A percentile compares a stretch with the other conserved stretches of the same genome.
phyloP scores from a whole-genome alignment of 352 stramenopile species.

The Plasmopara viticola region DNA sequence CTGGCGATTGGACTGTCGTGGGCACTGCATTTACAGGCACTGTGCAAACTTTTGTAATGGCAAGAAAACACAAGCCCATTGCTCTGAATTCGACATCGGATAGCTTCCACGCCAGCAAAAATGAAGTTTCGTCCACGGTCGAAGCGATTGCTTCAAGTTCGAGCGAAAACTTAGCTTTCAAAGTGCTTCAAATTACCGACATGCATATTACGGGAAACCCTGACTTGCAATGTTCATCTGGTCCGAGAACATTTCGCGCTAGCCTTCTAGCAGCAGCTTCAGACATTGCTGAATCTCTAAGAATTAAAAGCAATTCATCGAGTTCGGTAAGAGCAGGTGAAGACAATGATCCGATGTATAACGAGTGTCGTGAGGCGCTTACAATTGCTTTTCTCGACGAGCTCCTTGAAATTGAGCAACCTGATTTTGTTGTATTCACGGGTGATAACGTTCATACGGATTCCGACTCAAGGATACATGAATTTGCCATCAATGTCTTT shows the following conservation, averaged over 20 bases:
- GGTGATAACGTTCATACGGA: conserved; percentile 54
- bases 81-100: conserved; percentile 6
- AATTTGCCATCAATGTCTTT: conserved; percentile 32
- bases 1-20: conserved; percentile 22
- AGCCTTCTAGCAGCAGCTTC: conserved; percentile 25
- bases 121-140: conserved; percentile 24
- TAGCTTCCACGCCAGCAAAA: conserved; percentile 1
- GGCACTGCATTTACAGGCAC: conserved; percentile 13
- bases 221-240: conserved; percentile 24
- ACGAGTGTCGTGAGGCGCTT: conserved; percentile 36
- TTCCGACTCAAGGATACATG: conserved; percentile 15
- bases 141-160: conserved; percentile 21
- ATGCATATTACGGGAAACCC: conserved; percentile 49
- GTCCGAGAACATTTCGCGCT: conserved; percentile 16
- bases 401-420: conserved; percentile 49
- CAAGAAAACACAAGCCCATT: conserved; percentile 16
- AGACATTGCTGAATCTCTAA: conserved; percentile 19
- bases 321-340: conserved; percentile 12
- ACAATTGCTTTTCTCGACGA: conserved; percentile 49
- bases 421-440: conserved; percentile 60
- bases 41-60: conserved; percentile 20
- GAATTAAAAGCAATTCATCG: conserved; percentile 17
- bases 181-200: conserved; percentile 66
- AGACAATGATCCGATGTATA: conserved; percentile 20
- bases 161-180: conserved; percentile 33